Evolutionary conservation across 306 rosid genomes (phyloP), one percentile per base, ranked within the genome.

Genomic region (Chamaecrista fasciculata): DNA sequence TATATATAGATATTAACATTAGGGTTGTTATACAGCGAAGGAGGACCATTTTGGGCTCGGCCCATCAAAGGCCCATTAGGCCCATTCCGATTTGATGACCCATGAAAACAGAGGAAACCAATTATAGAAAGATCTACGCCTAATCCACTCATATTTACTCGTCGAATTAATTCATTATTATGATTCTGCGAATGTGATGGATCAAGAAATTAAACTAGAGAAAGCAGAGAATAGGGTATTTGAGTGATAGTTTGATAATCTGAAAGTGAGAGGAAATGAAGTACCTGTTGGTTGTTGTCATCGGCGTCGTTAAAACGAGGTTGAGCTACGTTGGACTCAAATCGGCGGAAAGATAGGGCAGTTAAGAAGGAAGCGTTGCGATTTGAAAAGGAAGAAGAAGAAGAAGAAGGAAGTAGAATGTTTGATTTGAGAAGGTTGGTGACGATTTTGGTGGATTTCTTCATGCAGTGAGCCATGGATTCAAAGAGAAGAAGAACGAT

Each of bases 241-340:
- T 44, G 21, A 44, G 50, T n/a, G 50, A 47, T n/a, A n/a, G n/a
- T n/a, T 18, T 18, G 23, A 47, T 16, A 5, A 16, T 16, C 5
- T n/a, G 52, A 50, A 7, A 29, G 56, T 16, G 28, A 51, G 48
- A 23, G n/a, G n/a, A n/a, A n/a, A n/a, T n/a, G n/a, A 10, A 23
- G 39, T 77, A 85, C 90, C 90, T 78, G 85, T 39, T 69, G 85
- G 44, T 72, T 23, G 52, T 50, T 34, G 52, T 50, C 67, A 74
- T 46, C 48, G 44, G 25, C 55, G 8, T 59, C 71, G 44, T n/a
- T 33, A 16, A 48, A 56, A 3, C 11, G 73, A 15, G 60, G 63
- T 20, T 55, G 83, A 11, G 81, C 76, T 61, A 69, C 26, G 1
- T 64, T 68, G 48, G 83, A 85, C 48, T 82, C 79, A 37, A 77